A percentile compares a stretch with the other conserved stretches of the same genome.
Evolutionary conservation across 1,139 yeast genomes (phyloP).

Genomic region (Sugiyamaella pinicola): DNA sequence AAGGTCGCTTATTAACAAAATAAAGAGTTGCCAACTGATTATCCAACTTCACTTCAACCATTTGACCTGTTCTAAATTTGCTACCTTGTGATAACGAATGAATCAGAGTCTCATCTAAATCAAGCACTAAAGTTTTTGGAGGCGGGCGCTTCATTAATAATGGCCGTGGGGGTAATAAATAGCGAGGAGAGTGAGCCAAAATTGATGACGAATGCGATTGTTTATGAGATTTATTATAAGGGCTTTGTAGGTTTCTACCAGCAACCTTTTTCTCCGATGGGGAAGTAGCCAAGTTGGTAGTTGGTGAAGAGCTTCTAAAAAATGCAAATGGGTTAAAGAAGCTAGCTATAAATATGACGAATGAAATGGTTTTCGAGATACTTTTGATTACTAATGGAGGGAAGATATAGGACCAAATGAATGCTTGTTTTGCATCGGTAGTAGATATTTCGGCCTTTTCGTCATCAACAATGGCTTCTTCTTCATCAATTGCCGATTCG

Average conservation of each 20-base stretch:
- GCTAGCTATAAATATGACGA: conserved; percentile 6
- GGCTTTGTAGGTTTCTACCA: conserved; percentile 26
- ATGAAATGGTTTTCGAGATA: conserved; percentile 1
- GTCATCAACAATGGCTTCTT: conserved; percentile 16
- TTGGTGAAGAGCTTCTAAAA: conserved; percentile 2
- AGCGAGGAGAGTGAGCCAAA: conserved; percentile 17
- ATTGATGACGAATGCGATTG: conserved; percentile 16
- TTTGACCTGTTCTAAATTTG: conserved; percentile 59
- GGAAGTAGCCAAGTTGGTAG: neutral
- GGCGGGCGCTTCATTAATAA: conserved; percentile 47
- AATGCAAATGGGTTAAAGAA: conserved; percentile 17
- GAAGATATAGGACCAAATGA: conserved; percentile 1
- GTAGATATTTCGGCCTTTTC: neutral
- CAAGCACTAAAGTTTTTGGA: conserved; percentile 73
- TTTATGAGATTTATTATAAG: conserved; percentile 20
- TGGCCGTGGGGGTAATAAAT: conserved; percentile 29
- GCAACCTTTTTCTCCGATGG: conserved; percentile 5
- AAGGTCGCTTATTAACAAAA: conserved; percentile 90
- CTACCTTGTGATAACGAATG: conserved; percentile 81
- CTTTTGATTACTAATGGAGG: conserved; percentile 7
- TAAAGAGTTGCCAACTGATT: conserved; percentile 69
- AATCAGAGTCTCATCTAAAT: conserved; percentile 89
- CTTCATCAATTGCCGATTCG: conserved; percentile 10
- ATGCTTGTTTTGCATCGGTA: neutral
- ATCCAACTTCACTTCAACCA: conserved; percentile 81